Evolutionary conservation across 306 rosid genomes (phyloP).

Genomic region (Abrus precatorius): DNA sequence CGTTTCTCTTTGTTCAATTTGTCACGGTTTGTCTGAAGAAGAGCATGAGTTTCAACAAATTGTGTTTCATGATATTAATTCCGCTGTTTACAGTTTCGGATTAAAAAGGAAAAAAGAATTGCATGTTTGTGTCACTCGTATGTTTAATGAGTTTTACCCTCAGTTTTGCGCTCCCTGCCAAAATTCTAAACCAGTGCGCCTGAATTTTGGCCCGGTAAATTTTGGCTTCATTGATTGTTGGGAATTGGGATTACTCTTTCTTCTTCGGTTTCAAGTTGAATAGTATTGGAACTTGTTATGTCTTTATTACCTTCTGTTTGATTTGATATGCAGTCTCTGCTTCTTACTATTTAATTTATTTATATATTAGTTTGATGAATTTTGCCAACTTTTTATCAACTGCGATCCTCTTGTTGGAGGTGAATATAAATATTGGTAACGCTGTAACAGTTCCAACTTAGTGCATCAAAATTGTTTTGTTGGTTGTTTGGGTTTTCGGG

Average conservation of each 20-base stretch:
- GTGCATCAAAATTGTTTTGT: neutral
- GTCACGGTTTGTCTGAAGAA: neutral
- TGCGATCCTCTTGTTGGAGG: slow-evolving; percentile 32
- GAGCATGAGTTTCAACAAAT: neutral
- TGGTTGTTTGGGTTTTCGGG: slow-evolving; percentile 10
- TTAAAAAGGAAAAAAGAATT: neutral
- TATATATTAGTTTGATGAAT: slow-evolving; percentile 28
- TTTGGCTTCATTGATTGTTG: neutral
- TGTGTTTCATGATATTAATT: neutral
- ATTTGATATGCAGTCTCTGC: slow-evolving; percentile 21
- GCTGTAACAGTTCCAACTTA: slow-evolving; percentile 13
- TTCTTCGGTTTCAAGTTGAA: slow-evolving; percentile 13
- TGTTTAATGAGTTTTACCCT: neutral
- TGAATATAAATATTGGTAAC: slow-evolving; percentile 4
- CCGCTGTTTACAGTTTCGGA: neutral
- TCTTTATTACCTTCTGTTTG: slow-evolving; percentile 4
- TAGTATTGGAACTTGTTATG: neutral
- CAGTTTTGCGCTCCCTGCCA: neutral
- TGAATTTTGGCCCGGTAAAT: neutral
- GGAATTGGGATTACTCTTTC: neutral
- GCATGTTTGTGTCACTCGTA: neutral
- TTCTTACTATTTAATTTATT: neutral
- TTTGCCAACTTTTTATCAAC: neutral
- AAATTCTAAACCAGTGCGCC: neutral
- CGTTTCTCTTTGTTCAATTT: slow-evolving; percentile 2